Base-by-base conservation (phyloP, 805 yeast species). In the Candida nanaspora region DNA sequence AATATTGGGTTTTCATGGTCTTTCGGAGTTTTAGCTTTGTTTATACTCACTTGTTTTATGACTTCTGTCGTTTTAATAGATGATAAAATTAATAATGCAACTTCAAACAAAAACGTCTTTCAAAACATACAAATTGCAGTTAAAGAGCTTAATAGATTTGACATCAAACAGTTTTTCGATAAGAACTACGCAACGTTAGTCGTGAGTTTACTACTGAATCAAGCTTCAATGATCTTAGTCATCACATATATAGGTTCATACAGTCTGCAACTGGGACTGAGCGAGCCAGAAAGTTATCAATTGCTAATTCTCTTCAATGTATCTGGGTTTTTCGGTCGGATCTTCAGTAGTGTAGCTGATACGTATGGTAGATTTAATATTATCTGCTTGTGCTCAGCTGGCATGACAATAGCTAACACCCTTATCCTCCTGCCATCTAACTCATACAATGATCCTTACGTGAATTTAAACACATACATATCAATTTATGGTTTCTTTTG, bases 1-100 rank as follows among this genome's bases (percentile, higher is more conserved):
- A 52, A 55, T 13, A 56, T 72, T 16, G 85, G 86, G 2, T 81
- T 66, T 52, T 69, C 63, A 1, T 79, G 84, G 82, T 68, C 83
- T 1, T 69, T 78, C 41, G 58, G 85, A 29, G 63, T 71, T 6
- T 53, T 79, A 37, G 71, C 66, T 0, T 56, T 65, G 14, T 35
- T 65, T 41, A 63, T 29, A 37, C 50, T 51, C 1, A 44, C 41
- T 1, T 34, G 48, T 26, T 34, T 49, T 30, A 19, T 44, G 0
- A 42, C 57, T 6, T 57, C 71, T 1, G 50, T 65, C 13, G 9
- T 59, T 3, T 44, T 68, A 13, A 52, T 70, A 31, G 57, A 57
- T 29, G 65, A 70, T 43, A 35, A 46, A 43, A 26, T 57, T 63
- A n/a, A n/a, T n/a, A n/a, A n/a, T n/a, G n/a, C n/a, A n/a, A n/a